Evolutionary conservation across 2,329 filamentous ascomycete genomes (phyloP).

Genomic region (Fusarium stilboides): DNA sequence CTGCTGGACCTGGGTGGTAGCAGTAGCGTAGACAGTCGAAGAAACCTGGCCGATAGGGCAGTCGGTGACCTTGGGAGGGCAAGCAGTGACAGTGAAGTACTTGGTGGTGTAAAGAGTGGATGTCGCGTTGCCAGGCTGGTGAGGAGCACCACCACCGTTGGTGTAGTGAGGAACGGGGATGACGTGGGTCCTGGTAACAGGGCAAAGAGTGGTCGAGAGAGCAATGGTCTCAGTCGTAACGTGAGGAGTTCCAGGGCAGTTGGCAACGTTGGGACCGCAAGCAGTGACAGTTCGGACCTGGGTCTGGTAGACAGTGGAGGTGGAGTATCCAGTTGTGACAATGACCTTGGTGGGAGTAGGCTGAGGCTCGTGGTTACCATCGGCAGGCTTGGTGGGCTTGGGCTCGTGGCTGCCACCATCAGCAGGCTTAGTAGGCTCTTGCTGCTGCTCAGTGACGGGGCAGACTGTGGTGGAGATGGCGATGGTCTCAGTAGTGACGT

Average conservation of each 20-base stretch:
- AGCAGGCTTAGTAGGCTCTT: too few species aligned
- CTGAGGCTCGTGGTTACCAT: conserved; percentile 3
- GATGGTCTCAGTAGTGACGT: conserved; percentile 31
- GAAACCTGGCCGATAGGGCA: conserved; percentile 26
- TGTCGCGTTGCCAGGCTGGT: conserved; percentile 19
- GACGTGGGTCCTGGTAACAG: conserved; percentile 35
- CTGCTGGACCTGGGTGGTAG: conserved; percentile 23
- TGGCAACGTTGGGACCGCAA: conserved; percentile 12
- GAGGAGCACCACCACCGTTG: neutral
- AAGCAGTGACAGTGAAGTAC: conserved; percentile 34
- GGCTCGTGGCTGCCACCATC: too few species aligned
- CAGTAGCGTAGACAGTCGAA: conserved; percentile 33
- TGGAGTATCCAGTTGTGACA: conserved; percentile 28
- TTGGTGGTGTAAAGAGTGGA: conserved; percentile 42
- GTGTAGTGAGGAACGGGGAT: conserved; percentile 16
- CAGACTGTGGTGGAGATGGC: conserved; percentile 33
- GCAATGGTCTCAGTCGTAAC: conserved; percentile 29
- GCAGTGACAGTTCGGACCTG: conserved; percentile 41
- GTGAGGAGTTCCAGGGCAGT: conserved; percentile 22
- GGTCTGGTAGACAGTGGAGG: conserved; percentile 39
- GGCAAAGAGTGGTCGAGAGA: conserved; percentile 41
- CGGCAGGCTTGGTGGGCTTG: conserved; percentile 4
- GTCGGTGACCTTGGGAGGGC: conserved; percentile 20
- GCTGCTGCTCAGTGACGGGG: conserved; percentile 19
- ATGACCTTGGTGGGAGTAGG: conserved; percentile 17